Evolutionary conservation across 306 rosid species (phyloP).

Genomic region (Acacia confusa): DNA sequence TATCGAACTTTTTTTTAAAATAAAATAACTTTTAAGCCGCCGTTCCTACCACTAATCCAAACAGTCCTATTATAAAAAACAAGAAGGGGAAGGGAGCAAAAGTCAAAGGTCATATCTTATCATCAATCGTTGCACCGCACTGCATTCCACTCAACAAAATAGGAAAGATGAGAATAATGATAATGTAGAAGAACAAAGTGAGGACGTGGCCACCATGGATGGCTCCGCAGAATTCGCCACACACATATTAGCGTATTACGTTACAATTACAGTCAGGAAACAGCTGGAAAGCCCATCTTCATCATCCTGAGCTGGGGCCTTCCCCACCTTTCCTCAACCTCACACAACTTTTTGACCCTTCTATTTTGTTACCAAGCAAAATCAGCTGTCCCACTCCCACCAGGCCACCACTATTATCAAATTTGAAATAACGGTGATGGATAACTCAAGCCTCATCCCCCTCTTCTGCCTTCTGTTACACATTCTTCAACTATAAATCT

Average conservation of each 20-base stretch:
- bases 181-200: not conserved
- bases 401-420: not conserved
- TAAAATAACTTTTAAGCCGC: too few relatives aligned
- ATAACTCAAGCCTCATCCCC: not conserved
- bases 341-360: too few relatives aligned
- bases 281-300: slow-evolving; percentile 41
- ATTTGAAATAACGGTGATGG: not conserved
- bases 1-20: too few relatives aligned
- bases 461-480: not conserved
- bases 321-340: too few relatives aligned
- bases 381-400: not conserved
- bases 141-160: not conserved
- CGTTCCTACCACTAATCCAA: too few relatives aligned
- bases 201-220: not conserved
- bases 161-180: not conserved
- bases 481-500: not conserved
- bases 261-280: not conserved
- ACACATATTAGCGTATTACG: not conserved
- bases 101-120: too few relatives aligned
- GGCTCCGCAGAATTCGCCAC: not conserved
- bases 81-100: too few relatives aligned
- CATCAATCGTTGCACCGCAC: too few relatives aligned
- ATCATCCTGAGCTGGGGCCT: not conserved
- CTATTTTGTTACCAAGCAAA: not conserved
- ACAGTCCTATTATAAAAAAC: too few relatives aligned